A percentile compares a stretch with the other conserved stretches of the same genome.
Conservation (phyloP, 2,329 filamentous ascomycete species). For the Gliomastix tumulicola region DNA sequence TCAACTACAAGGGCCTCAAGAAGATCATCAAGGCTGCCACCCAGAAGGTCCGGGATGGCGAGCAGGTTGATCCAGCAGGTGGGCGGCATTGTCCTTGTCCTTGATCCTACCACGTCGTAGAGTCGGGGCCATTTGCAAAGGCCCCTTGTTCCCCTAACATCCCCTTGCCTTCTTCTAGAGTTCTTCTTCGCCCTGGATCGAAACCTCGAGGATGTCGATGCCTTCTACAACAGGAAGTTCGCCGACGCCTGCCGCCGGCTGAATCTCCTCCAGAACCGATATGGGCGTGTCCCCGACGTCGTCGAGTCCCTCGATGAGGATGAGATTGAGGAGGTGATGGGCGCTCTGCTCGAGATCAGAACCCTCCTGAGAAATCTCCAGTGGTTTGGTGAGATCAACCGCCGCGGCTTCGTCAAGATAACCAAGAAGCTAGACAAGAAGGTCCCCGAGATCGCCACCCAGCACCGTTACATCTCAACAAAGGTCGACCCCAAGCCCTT, state of each 20-base stretch:
- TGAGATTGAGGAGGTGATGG: slow-evolving; percentile 86
- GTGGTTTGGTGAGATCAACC: slow-evolving; percentile 97
- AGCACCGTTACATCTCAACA: slow-evolving; percentile 79
- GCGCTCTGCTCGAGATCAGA: slow-evolving; percentile 80
- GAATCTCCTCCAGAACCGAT: slow-evolving; percentile 80
- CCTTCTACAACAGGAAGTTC: slow-evolving; percentile 95
- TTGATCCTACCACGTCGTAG: too few species aligned
- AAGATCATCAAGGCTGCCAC: slow-evolving; percentile 84
- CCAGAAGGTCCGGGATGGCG: slow-evolving; percentile 57
- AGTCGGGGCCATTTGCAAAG: too few species aligned
- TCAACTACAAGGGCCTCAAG: slow-evolving; percentile 89
- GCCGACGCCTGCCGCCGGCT: slow-evolving; percentile 76
- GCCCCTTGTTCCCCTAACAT: neutral
- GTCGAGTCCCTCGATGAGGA: slow-evolving; percentile 73
- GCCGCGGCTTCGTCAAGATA: slow-evolving; percentile 93
- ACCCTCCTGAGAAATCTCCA: slow-evolving; percentile 84
- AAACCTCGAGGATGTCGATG: slow-evolving; percentile 93
- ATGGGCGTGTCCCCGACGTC: slow-evolving; percentile 66
- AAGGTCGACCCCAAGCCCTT: slow-evolving; percentile 89
- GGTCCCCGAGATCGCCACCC: slow-evolving; percentile 65
- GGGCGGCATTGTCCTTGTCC: slow-evolving; percentile 28
- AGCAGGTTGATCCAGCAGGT: slow-evolving; percentile 86
- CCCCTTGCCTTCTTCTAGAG: slow-evolving; percentile 48
- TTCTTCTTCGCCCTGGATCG: slow-evolving; percentile 97
- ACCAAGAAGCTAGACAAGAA: slow-evolving; percentile 99